Evolutionary conservation across 768 basidiomycete genomes (phyloP), one percentile per base, ranked within the genome.

Genomic region (Leccinellum luteum): DNA sequence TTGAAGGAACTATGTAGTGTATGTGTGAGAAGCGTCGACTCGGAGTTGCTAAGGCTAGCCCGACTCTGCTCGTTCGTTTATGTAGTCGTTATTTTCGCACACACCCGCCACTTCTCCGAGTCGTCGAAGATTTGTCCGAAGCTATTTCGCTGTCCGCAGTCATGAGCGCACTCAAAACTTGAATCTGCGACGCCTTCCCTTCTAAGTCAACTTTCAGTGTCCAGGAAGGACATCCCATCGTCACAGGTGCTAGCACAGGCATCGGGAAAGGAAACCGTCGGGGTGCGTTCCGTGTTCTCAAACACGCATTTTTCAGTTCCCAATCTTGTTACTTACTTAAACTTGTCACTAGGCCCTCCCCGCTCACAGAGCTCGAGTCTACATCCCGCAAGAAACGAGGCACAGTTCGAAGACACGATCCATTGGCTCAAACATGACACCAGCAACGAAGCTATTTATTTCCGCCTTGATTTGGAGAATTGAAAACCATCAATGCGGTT

Each of bases 391-490:
- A 64, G 75, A 12, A 66, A 62, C 48, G 52, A 59, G 25, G 27
- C 32, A 3, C 69, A 69, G 34, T 62, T 70, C 0, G 58, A 67
- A n/a, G 67, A 66, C 1, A 69, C 74, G 27, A 70, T 77, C 43
- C 60, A 58, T 15, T 48, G 67, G 28, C 63, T 79, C 48, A 66
- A 73, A 45, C 12, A 57, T 31, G 66, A 63, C 21, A 77, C 73
- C 0, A 75, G 72, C 7, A 71, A 69, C 38, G 64, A 70, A 8
- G 71, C 68, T 6, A 12, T 72, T 34, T 74, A 69, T 56, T 64
- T 80, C 12, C 61, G 64, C 32, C 67, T 79, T 19, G 76, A 81
- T 51, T 68, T 78, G 14, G 69, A 72, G 7, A 61, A 78, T 60
- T 80, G 21, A 58, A 59, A 38, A 45, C 63, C 5, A 62, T 78